A percentile compares a stretch with the other conserved stretches of the same genome.
phyloP scores from a whole-genome alignment of 805 yeast genomes.

The Schwanniomyces yamadae region DNA sequence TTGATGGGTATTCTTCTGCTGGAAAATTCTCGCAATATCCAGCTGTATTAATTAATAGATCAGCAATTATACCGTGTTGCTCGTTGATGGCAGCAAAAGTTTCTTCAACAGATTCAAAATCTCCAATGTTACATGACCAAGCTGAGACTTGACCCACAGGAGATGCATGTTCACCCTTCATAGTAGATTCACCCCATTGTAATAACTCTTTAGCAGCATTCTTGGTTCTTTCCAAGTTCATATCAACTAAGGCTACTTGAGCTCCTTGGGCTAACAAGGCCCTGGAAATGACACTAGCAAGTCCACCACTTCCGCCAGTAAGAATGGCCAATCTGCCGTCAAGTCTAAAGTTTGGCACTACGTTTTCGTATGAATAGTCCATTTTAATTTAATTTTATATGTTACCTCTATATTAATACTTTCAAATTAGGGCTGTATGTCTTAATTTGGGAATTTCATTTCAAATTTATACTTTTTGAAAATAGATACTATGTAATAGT shows the following conservation, averaged over 20 bases:
- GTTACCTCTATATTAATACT: too few species aligned
- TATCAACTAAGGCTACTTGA: slow-evolving; percentile 68
- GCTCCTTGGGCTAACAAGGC: slow-evolving; percentile 78
- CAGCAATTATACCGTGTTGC: slow-evolving; percentile 61
- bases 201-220: slow-evolving; percentile 50
- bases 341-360: slow-evolving; percentile 63
- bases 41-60: slow-evolving; percentile 73
- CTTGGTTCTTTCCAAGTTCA: slow-evolving; percentile 58
- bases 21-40: slow-evolving; percentile 81
- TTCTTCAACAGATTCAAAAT: slow-evolving; percentile 55
- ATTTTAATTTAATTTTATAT: slow-evolving; percentile 9
- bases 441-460: too few species aligned
- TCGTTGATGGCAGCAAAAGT: slow-evolving; percentile 53
- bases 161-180: slow-evolving; percentile 33
- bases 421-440: too few species aligned
- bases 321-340: slow-evolving; percentile 70
- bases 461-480: slow-evolving; percentile 2
- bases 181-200: slow-evolving; percentile 46
- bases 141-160: slow-evolving; percentile 49
- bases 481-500: too few species aligned
- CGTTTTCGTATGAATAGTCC: slow-evolving; percentile 41
- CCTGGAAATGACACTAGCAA: slow-evolving; percentile 62
- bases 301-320: slow-evolving; percentile 83
- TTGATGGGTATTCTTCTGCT: slow-evolving; percentile 73
- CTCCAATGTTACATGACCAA: slow-evolving; percentile 75